Base-by-base conservation (phyloP, 305 asterid genomes). In the Fraxinus dipetala region DNA sequence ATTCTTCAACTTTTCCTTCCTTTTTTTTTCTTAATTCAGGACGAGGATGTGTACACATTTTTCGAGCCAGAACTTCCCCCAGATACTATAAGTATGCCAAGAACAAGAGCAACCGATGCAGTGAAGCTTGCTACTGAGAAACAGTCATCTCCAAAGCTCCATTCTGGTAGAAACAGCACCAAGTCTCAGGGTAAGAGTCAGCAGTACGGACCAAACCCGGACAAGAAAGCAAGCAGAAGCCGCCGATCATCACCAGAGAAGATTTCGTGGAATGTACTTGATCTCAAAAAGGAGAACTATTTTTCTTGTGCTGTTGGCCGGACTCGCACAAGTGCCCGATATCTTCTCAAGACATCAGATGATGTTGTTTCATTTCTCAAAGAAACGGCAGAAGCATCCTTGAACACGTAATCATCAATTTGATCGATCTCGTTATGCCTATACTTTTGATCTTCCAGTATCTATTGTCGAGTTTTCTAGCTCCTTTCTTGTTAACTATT, bases 51-150 rank as follows among this genome's bases (percentile, higher is more conserved):
- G 51, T 96, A 90, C 85, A 84, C 95, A 67, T 96, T 94, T 88
- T 96, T 96, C 61, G 98, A 96, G 89, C 99, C 99, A 10, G 98
- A 96, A 75, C 97, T 91, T 54, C 98, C 98, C 38, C 84, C 87
- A 0, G 96, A 89, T 61, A 81, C 88, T 61, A 82, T 89, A 72
- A 86, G 92, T 72, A 73, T 88, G 32, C 85, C 89, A 8, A 92
- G 98, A 85, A 73, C 84, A 77, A 96, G 88, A 84, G 81, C 72
- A 59, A 84, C 75, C 20, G 95, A 93, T 54, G 87, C 90, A 59
- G 45, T 75, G 18, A 90, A 84, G 85, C 84, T 78, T 43, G 69
- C 89, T 0, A 84, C 6, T 4, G 94, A 88, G 30, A 86, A 91
- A 81, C 86, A 88, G 81, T 78, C 87, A 73, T 73, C 84, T 80